phyloP scores from a whole-genome alignment of 805 yeast species.

The Teunomyces panamensis region DNA sequence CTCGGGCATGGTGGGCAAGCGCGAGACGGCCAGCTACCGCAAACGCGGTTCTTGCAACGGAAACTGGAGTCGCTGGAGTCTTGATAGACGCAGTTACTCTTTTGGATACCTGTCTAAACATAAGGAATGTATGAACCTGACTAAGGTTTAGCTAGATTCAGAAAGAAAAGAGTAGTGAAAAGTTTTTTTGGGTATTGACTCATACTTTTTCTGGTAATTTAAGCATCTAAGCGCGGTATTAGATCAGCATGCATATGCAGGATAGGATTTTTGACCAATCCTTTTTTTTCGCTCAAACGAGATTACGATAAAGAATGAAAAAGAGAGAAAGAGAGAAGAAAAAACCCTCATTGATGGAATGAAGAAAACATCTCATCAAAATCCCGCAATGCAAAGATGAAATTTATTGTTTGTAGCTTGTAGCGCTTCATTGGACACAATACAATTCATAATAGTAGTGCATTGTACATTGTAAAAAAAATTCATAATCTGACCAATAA shows the following conservation, averaged over 20 bases:
- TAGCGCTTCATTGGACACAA: too few species aligned
- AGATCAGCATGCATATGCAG: constrained; percentile 22
- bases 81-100: constrained; percentile 6
- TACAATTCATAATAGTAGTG: too few species aligned
- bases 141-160: not conserved
- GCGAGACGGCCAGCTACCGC: constrained; percentile 1
- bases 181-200: constrained; percentile 10
- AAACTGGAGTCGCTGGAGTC: constrained; percentile 5
- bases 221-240: constrained; percentile 38
- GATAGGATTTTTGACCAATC: not conserved
- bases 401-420: too few species aligned
- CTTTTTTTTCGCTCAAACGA: too few species aligned
- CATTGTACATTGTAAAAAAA: too few species aligned
- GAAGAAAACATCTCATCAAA: too few species aligned
- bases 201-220: constrained; percentile 26
- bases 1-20: constrained; percentile 2
- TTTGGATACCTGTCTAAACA: constrained; percentile 20
- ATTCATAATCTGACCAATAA: too few species aligned
- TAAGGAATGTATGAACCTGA: constrained; percentile 3
- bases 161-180: constrained; percentile 4
- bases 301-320: too few species aligned
- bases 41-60: constrained; percentile 1
- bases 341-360: too few species aligned
- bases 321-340: too few species aligned
- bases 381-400: too few species aligned